Conservation (phyloP, 306 rosid species). For the Cotoneaster glaucophyllus region DNA sequence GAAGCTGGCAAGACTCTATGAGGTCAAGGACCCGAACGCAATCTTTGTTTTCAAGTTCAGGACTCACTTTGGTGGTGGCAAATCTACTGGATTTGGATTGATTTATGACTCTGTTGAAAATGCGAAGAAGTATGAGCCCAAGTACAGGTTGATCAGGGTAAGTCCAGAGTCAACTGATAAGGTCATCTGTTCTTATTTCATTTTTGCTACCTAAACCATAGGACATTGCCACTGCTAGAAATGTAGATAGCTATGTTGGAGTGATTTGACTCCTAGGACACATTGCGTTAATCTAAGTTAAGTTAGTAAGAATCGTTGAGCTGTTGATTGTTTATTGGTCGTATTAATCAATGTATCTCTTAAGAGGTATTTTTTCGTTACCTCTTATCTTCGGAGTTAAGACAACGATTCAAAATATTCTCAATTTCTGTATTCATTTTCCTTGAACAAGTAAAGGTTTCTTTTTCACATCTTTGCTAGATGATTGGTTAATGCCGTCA, state of each 20-base stretch:
- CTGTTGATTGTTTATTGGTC: neutral
- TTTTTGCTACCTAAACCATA: neutral
- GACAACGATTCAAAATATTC: neutral
- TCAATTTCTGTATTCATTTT: neutral
- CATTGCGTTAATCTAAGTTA: neutral
- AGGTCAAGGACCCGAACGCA: conserved; percentile 70
- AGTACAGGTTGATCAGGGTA: conserved; percentile 93
- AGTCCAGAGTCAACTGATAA: neutral
- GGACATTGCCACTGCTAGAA: neutral
- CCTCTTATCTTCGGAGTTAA: neutral
- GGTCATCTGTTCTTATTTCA: neutral
- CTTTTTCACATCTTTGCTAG: neutral
- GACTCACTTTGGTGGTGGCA: conserved; percentile 95
- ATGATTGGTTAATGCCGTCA: neutral
- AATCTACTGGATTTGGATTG: conserved; percentile 90
- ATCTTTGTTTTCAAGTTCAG: conserved; percentile 86
- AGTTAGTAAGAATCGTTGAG: neutral
- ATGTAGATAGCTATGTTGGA: neutral
- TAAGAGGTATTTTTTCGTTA: neutral
- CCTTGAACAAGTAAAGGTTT: neutral
- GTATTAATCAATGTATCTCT: too few species aligned
- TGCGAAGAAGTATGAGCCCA: conserved; percentile 90
- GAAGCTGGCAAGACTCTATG: conserved; percentile 66
- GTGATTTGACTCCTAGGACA: neutral
- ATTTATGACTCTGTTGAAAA: conserved; percentile 84